A percentile compares a stretch with the other conserved stretches of the same genome.
These are phyloP conservation scores for Ustulina deusta DNA, from an alignment of 2,329 filamentous ascomycete genomes.

Conservation along the genomic window DNA sequence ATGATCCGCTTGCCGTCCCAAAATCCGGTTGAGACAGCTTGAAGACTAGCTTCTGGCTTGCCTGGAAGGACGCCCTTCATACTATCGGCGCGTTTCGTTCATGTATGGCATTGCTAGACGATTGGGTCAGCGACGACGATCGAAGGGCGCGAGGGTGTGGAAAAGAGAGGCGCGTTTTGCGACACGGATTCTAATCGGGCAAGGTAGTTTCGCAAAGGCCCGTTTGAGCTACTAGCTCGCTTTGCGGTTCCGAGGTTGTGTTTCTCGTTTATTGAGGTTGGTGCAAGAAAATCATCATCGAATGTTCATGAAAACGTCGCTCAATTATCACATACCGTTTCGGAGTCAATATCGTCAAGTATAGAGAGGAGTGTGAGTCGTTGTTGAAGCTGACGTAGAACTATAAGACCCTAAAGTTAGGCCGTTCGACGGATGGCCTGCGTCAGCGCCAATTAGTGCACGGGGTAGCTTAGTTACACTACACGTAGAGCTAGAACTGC, in stretches of 20 bases:
- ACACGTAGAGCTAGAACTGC: conserved; percentile 42
- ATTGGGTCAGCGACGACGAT: conserved; percentile 11
- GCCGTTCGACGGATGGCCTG: conserved; percentile 23
- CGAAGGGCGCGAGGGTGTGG: conserved; percentile 1
- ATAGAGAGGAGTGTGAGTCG: not conserved
- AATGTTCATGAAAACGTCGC: conserved; percentile 1
- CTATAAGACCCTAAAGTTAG: conserved; percentile 12
- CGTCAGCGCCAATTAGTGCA: conserved; percentile 26
- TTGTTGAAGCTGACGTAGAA: conserved; percentile 20
- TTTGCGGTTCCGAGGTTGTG: not conserved
- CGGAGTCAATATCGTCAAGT: not conserved
- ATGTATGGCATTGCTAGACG: conserved; percentile 47
- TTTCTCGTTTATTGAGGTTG: not conserved
- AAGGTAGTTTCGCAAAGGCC: conserved; percentile 14
- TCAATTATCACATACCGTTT: not conserved
- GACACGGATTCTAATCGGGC: conserved; percentile 18
- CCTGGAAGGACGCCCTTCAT: conserved; percentile 64
- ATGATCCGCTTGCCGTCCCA: conserved; percentile 55
- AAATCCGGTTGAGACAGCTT: conserved; percentile 61
- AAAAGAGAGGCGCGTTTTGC: conserved; percentile 34
- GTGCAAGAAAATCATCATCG: not conserved
- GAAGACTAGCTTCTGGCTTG: conserved; percentile 61
- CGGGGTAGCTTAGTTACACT: too few relatives aligned
- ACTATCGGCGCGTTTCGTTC: conserved; percentile 47
- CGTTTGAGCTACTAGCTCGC: conserved; percentile 10